A percentile compares a stretch with the other conserved stretches of the same genome.
phyloP scores from a whole-genome alignment of 2,329 filamentous ascomycete genomes.

The Dryadomyces quercivorus region DNA sequence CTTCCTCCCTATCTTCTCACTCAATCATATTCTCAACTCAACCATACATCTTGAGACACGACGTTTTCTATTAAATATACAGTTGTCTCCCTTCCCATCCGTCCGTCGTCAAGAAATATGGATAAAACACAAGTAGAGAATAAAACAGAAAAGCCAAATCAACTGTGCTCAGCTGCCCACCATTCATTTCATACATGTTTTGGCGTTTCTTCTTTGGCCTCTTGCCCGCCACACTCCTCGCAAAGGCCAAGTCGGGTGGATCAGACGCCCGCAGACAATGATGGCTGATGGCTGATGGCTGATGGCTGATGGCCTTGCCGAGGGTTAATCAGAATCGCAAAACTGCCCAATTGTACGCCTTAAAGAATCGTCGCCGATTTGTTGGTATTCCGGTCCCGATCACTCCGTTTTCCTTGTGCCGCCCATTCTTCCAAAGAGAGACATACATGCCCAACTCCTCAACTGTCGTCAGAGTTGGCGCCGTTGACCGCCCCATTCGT shows the following conservation, averaged over 20 bases:
- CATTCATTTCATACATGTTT: conserved; percentile 1
- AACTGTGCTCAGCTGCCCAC: neutral
- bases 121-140: neutral
- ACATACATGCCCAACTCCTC: neutral
- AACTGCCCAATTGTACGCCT: neutral
- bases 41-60: neutral
- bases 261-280: too few relatives aligned
- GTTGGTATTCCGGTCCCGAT: conserved; percentile 3
- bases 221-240: too few relatives aligned
- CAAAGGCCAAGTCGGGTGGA: too few relatives aligned
- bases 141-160: neutral
- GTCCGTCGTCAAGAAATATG: neutral
- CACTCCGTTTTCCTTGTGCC: neutral
- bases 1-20: too few relatives aligned
- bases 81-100: neutral
- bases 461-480: conserved; percentile 4
- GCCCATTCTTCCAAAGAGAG: neutral
- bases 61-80: neutral
- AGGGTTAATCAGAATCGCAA: neutral
- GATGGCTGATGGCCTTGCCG: too few relatives aligned
- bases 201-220: neutral
- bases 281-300: too few relatives aligned
- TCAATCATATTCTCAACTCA: too few relatives aligned
- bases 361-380: conserved; percentile 1
- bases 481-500: conserved; percentile 4